Evolutionary conservation across 495 filamentous ascomycete genomes (phyloP), one percentile per base, ranked within the genome.

Genomic region (Xylaria longipes): DNA sequence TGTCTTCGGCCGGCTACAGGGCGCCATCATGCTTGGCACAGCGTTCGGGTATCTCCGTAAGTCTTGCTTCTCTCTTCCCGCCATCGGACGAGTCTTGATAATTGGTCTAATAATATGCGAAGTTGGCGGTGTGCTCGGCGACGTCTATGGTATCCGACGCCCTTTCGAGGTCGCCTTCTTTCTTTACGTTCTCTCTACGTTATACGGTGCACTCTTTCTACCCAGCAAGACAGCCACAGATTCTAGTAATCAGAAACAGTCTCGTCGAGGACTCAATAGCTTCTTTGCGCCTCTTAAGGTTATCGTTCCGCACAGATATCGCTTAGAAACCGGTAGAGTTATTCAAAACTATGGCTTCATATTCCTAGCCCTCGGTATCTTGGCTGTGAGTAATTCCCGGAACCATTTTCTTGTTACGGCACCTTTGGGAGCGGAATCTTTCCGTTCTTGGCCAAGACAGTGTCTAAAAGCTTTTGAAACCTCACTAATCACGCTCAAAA

Each of bases 211-310:
- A 12, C 25, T 79, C 15, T 79, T 77, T 71, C 52, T 79, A 43
- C 77, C 77, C 11, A 74, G 57, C 35, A 63, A 56, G 1, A 56
- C 73, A 35, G 50, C 70, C 2, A 58, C 71, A n/a, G 73, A 69
- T 12, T 0, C 63, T 0, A 33, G 35, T 6, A 29, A 15, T 46
- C 77, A 80, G 56, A 84, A 82, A 56, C 71, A 76, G 4, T 35
- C 63, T 1, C 69, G 69, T 1, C 80, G 75, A 15, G 83, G 82
- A 0, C 71, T 88, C 29, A 70, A 78, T 17, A 78, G 73, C 31
- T 86, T 88, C 75, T 87, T 90, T 70, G 83, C 86, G 5, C 88
- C 88, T 1, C 75, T 90, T 35, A 83, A 82, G 39, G 81, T 88
- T 5, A 82, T 89, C 50, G 73, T 76, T 7, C 85, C 87, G 1